Evolutionary conservation across 1,139 yeast species (phyloP).

Genomic region (Saccharomyces hybrid): DNA sequence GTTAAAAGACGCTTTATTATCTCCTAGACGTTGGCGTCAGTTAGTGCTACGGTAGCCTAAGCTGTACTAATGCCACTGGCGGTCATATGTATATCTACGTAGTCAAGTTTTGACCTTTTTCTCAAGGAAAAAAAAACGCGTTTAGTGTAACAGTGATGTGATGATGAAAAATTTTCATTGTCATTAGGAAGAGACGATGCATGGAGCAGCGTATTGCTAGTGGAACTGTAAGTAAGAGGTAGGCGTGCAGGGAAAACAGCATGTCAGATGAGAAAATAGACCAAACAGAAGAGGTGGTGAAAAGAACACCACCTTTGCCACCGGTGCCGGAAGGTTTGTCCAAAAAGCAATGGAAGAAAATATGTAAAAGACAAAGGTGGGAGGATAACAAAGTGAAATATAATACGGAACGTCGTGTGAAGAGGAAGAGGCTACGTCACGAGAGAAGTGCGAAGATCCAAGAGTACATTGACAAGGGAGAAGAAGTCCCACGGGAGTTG

Average conservation of each 20-base stretch:
- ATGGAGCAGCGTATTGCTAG: not conserved
- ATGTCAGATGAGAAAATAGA: not conserved
- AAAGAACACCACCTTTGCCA: constrained; percentile 16
- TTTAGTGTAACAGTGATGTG: constrained; percentile 5
- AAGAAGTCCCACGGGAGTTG: constrained; percentile 33
- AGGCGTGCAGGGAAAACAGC: not conserved
- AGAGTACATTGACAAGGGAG: constrained; percentile 33
- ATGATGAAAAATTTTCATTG: constrained; percentile 1
- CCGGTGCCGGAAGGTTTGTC: constrained; percentile 76
- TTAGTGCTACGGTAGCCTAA: not conserved
- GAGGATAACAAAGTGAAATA: constrained; percentile 59
- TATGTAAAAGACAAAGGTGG: constrained; percentile 51
- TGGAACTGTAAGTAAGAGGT: not conserved
- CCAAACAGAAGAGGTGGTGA: constrained; percentile 8
- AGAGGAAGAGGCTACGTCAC: constrained; percentile 40
- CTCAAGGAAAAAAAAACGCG: not conserved
- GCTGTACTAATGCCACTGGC: not conserved
- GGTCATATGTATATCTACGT: not conserved
- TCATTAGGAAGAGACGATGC: not conserved
- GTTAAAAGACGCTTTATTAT: not conserved
- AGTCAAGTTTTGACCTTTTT: not conserved
- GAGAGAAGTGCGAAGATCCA: constrained; percentile 34
- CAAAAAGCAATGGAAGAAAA: constrained; percentile 72
- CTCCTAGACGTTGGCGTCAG: not conserved
- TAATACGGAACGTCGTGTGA: constrained; percentile 44